A percentile compares a stretch with the other conserved stretches of the same genome.
Evolutionary conservation across 179 eudicot species (phyloP).

Genomic region (Spinacia oleracea): DNA sequence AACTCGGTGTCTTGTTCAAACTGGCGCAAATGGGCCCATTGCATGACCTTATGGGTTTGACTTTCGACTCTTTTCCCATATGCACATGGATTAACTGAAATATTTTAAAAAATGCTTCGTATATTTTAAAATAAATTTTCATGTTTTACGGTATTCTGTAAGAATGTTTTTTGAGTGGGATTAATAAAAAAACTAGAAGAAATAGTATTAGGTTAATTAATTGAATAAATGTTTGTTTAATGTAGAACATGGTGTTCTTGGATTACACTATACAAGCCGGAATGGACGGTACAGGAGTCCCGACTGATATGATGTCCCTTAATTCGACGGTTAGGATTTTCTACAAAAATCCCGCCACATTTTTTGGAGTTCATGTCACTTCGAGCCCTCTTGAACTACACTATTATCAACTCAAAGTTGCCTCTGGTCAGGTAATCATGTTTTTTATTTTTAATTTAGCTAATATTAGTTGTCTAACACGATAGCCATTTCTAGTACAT

Average conservation of each 20-base stretch:
- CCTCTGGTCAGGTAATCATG: slow-evolving; percentile 55
- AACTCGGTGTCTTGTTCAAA: background rate
- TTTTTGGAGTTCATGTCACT: slow-evolving; percentile 78
- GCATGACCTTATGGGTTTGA: background rate
- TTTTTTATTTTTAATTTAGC: too few relatives aligned
- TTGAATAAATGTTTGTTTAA: background rate
- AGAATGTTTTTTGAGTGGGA: too few relatives aligned
- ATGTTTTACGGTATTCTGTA: too few relatives aligned
- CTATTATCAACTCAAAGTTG: slow-evolving; percentile 58
- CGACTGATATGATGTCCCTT: slow-evolving; percentile 50
- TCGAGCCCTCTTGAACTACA: slow-evolving; percentile 56
- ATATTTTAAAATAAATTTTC: too few relatives aligned
- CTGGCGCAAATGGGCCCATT: background rate
- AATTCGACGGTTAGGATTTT: slow-evolving; percentile 68
- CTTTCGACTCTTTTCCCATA: slow-evolving; percentile 6
- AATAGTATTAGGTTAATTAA: too few relatives aligned
- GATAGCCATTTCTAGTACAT: too few relatives aligned
- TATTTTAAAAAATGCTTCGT: too few relatives aligned
- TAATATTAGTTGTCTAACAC: too few relatives aligned
- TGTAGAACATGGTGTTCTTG: slow-evolving; percentile 62
- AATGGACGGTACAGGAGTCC: slow-evolving; percentile 62
- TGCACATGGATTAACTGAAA: slow-evolving; percentile 13
- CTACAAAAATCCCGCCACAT: slow-evolving; percentile 65
- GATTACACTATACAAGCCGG: slow-evolving; percentile 66
- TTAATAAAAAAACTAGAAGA: too few relatives aligned